Evolutionary conservation across 2,329 filamentous ascomycete species (phyloP), one percentile per base, ranked within the genome.

Genomic region (Ploettnerulaceae sp.): DNA sequence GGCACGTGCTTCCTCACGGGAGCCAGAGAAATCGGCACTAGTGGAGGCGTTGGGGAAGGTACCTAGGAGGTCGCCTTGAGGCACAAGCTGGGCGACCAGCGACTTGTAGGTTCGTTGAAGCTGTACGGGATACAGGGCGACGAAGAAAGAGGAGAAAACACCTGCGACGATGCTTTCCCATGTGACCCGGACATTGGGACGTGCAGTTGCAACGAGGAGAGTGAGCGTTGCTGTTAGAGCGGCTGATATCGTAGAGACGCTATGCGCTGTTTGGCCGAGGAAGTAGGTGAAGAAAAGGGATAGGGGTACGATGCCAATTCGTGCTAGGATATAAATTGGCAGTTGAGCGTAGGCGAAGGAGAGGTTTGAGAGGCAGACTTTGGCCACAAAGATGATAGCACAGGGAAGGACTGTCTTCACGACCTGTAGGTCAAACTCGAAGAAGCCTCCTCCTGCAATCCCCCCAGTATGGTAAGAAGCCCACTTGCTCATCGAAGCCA

Each of bases 341-440:
- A 75, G 67, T 40, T 71, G 68, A 11, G 72, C 69, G 51, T 76
- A 76, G 44, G 73, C 72, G 52, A 75, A 76, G 3, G 73, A 74
- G 45, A 76, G 67, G 59, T 76, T 77, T 54, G 71, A 75, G 14
- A 77, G 65, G 12, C 73, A 62, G 22, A 76, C 66, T 54, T 74
- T 76, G 21, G 67, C 66, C 20, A 75, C 64, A 49, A 72, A 76
- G 38, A 76, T 66, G 9, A 73, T 59, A 1, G 74, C 71, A 7
- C 74, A 59, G 9, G 72, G 73, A 1, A 76, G 59, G 15, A 72
- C 70, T 45, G 70, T 68, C 49, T 68, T 69, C 1, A 67, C 72
- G n/a, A 71, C 65, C 29, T 64, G 58, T 49, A 62, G 64, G 45
- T 76, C 71, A 44, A 76, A 74, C 51, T 76, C 74, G 45, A 77